Conservation (phyloP, 2,329 filamentous ascomycete genomes). For the Uncinocarpus reesii region DNA sequence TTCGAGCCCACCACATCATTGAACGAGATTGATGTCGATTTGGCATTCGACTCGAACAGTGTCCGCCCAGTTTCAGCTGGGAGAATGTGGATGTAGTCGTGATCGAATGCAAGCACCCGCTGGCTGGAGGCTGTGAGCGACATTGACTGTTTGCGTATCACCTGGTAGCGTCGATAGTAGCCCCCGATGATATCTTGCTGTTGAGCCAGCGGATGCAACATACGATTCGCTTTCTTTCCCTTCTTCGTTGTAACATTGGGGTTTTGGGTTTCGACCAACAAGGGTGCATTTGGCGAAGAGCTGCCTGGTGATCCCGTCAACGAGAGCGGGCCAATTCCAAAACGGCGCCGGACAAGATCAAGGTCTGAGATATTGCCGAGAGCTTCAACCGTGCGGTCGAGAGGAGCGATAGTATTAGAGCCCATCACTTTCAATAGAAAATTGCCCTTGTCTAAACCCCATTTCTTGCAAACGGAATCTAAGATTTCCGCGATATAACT, state of each 20-base stretch:
- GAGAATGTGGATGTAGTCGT: constrained; percentile 57
- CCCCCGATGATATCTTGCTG: constrained; percentile 38
- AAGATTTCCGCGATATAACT: constrained; percentile 60
- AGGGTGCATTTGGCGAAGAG: constrained; percentile 54
- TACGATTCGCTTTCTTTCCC: constrained; percentile 32
- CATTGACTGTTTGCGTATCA: constrained; percentile 55
- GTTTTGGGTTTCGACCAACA: constrained; percentile 40
- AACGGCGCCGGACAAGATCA: constrained; percentile 52
- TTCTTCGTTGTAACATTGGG: constrained; percentile 32
- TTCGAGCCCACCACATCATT: constrained; percentile 55
- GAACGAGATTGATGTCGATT: constrained; percentile 54
- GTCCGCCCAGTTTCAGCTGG: constrained; percentile 47
- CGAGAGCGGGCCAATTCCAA: constrained; percentile 50
- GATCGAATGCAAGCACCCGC: constrained; percentile 52
- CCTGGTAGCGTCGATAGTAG: constrained; percentile 53
- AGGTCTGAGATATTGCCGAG: constrained; percentile 50
- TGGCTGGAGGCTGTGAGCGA: constrained; percentile 53
- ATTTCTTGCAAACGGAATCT: constrained; percentile 51
- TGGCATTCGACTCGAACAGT: constrained; percentile 38
- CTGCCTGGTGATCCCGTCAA: constrained; percentile 50
- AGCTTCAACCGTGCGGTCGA: constrained; percentile 56
- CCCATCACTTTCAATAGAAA: constrained; percentile 54
- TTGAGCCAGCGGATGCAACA: constrained; percentile 40
- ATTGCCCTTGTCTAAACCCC: constrained; percentile 54
- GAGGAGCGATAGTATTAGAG: constrained; percentile 52